Base-by-base conservation (phyloP, 768 basidiomycete genomes). In the Pleurotus ostreatus region DNA sequence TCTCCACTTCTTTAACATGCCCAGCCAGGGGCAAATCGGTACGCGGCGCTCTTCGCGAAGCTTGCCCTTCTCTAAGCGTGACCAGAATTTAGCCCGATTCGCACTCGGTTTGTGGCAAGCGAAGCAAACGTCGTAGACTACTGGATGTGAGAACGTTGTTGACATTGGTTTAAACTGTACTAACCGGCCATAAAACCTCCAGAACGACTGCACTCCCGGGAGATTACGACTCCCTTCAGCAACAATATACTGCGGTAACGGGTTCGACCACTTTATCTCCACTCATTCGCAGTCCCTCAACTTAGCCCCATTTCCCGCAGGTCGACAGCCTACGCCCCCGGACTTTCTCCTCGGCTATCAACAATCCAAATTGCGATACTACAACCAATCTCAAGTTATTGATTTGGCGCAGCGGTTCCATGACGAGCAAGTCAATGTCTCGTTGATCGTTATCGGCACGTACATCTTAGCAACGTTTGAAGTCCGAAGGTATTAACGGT, bases 291-390 rank as follows among this genome's bases (percentile, higher is more conserved):
- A 25, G 53, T 30, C 18, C 26, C 30, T 16, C 40, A 46, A 22
- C 23, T 23, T 23, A 5, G 3, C 30, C 30, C 30, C 7, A 37
- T 5, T 18, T 49, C 6, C 1, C 25, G 34, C 46, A 70, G 71
- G 71, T 2, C 67, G 71, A 20, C 70, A 71, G 56, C 71, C 71
- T 1, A 72, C 64, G 8, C 72, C 71, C 16, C 72, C 71, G 5
- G 69, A 72, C 41, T 74, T 70, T 48, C 65, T 65, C 38, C 59
- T 71, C 9, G 71, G 72, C 39, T 72, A 70, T 53, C 71, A 71
- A 59, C 72, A 71, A 61, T 71, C 70, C 13, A 70, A 71, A 60
- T 61, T 74, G 18, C 62, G 71, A 44, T 73, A 73, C 55, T 71
- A 61, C 60, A 71, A 72, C 54, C 68, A 72, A 57, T 65, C 70